Percentiles rank a stretch among this genome's conserved stretches.
Conservation (phyloP, 2,329 filamentous ascomycete genomes). For the Neofusicoccum parvum region DNA sequence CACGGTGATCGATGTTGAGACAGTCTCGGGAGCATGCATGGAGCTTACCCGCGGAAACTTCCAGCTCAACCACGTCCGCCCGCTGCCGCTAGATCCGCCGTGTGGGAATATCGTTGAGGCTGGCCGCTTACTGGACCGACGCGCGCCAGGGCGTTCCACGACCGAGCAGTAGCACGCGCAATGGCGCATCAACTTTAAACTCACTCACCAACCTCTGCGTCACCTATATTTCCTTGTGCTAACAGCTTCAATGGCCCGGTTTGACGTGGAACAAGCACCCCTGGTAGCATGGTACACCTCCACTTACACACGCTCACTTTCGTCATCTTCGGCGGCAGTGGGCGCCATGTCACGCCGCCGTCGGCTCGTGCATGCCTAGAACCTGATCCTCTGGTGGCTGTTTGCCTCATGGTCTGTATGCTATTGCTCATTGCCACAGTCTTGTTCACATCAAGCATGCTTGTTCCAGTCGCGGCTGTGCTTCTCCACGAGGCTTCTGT, state of each 20-base stretch:
- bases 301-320: background rate
- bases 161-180: background rate
- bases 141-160: background rate
- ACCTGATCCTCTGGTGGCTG: too few relatives aligned
- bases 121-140: background rate
- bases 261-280: background rate
- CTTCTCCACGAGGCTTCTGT: background rate
- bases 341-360: too few relatives aligned
- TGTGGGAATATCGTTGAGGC: background rate
- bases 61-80: background rate
- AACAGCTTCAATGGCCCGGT: background rate
- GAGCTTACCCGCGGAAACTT: background rate
- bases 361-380: too few relatives aligned
- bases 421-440: background rate
- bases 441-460: background rate
- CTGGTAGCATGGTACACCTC: background rate
- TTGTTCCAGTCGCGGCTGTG: background rate
- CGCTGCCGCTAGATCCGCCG: background rate
- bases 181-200: background rate
- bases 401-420: background rate
- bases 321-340: too few relatives aligned
- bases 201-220: background rate
- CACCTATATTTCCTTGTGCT: background rate
- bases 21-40: constrained; percentile 5
- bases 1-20: background rate